These are phyloP conservation scores for Fusarium sp. DNA, from an alignment of 2,329 filamentous ascomycete species.

Conservation along the genomic window DNA sequence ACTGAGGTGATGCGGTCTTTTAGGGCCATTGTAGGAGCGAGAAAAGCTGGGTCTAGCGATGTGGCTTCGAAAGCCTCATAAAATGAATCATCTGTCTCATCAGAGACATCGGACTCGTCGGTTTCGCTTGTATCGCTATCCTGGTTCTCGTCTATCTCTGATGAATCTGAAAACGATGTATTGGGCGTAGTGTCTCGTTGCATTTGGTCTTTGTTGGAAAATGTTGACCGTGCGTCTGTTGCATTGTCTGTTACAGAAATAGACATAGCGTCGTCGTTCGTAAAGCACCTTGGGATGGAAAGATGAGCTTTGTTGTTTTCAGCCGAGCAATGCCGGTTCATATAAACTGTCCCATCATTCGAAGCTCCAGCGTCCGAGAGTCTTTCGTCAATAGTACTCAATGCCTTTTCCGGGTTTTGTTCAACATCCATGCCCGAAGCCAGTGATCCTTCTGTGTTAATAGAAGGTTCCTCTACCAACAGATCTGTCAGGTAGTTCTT, in stretches of 20 bases:
- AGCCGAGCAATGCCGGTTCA: too few relatives aligned
- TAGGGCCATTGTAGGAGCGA: conserved; percentile 5
- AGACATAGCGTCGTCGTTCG: neutral
- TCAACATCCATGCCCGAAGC: neutral
- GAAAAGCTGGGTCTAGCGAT: conserved; percentile 13
- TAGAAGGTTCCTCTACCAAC: too few relatives aligned
- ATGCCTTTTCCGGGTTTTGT: neutral
- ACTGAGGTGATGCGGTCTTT: conserved; percentile 18
- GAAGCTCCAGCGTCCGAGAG: conserved; percentile 24
- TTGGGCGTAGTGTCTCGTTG: conserved; percentile 5
- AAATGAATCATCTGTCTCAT: conserved; percentile 28
- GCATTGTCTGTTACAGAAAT: neutral
- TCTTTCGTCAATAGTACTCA: conserved; percentile 27
- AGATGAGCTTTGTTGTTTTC: too few relatives aligned
- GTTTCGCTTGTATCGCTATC: conserved; percentile 15
- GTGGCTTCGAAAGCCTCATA: conserved; percentile 22
- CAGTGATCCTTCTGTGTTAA: too few relatives aligned
- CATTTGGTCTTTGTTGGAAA: neutral
- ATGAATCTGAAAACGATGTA: conserved; percentile 1
- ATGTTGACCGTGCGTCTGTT: neutral
- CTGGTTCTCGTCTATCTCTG: neutral
- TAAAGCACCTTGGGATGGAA: too few relatives aligned
- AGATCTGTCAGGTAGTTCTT: neutral
- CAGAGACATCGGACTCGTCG: conserved; percentile 25
- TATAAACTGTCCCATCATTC: neutral